Percentiles rank a stretch among this genome's conserved stretches.
Conservation (phyloP, 2,329 filamentous ascomycete genomes). For the Hortaea werneckii region DNA sequence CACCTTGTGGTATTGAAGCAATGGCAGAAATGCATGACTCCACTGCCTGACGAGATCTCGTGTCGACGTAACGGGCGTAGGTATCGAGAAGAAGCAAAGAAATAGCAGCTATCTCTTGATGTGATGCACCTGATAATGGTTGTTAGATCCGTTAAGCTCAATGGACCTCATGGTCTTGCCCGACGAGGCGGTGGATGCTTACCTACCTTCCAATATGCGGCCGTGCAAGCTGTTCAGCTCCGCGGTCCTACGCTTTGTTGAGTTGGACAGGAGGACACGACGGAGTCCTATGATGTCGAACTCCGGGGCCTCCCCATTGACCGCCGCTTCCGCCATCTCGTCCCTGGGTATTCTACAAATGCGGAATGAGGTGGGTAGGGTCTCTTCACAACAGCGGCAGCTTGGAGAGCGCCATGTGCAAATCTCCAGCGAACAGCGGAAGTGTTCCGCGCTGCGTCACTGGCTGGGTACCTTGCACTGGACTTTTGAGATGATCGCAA, state of each 20-base stretch:
- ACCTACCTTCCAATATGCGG: slow-evolving; percentile 34
- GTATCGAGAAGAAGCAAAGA: slow-evolving; percentile 66
- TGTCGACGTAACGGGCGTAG: slow-evolving; percentile 77
- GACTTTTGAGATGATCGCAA: not conserved
- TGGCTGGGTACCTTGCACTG: not conserved
- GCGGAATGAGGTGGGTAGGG: too few relatives aligned
- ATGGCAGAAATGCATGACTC: slow-evolving; percentile 67
- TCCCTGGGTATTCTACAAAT: not conserved
- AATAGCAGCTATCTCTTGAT: slow-evolving; percentile 16
- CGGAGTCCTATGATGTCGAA: slow-evolving; percentile 20
- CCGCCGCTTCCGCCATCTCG: slow-evolving; percentile 14
- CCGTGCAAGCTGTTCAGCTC: slow-evolving; percentile 37
- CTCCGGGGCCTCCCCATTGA: slow-evolving; percentile 15
- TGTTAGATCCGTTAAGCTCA: not conserved
- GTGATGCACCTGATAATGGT: slow-evolving; percentile 3
- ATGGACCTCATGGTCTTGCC: not conserved
- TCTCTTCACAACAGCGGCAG: too few relatives aligned
- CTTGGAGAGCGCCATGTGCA: too few relatives aligned
- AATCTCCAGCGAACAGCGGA: not conserved
- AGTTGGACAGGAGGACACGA: slow-evolving; percentile 35
- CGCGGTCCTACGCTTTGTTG: slow-evolving; percentile 37
- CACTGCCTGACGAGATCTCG: slow-evolving; percentile 70
- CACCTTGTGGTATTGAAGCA: slow-evolving; percentile 48
- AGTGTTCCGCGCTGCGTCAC: too few relatives aligned
- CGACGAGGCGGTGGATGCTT: not conserved